phyloP scores from a whole-genome alignment of 768 basidiomycete genomes.

The Ramaria rubella region DNA sequence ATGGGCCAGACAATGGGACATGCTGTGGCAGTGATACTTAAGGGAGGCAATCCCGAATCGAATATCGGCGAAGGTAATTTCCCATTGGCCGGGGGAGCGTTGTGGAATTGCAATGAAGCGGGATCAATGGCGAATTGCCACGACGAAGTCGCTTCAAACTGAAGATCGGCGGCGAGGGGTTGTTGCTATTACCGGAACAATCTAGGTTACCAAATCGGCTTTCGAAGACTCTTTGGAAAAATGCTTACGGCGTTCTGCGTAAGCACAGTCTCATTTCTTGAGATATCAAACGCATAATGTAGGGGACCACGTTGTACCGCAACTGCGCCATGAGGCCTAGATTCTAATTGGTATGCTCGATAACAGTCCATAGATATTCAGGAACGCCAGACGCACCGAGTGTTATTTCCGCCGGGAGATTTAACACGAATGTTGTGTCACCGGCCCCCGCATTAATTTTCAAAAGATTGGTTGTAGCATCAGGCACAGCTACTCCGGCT shows the following conservation, averaged over 20 bases:
- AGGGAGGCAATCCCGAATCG: slow-evolving; percentile 41
- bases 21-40: slow-evolving; percentile 43
- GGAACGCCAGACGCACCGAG: slow-evolving; percentile 29
- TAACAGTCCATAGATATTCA: not conserved
- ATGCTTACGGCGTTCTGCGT: slow-evolving; percentile 29
- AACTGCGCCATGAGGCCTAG: slow-evolving; percentile 43
- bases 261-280: slow-evolving; percentile 31
- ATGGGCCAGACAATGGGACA: slow-evolving; percentile 42
- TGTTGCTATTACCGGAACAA: slow-evolving; percentile 20
- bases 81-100: slow-evolving; percentile 28
- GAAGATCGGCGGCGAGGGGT: slow-evolving; percentile 40
- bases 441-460: slow-evolving; percentile 35
- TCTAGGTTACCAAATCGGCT: not conserved
- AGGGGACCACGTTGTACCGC: slow-evolving; percentile 50
- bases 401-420: slow-evolving; percentile 42
- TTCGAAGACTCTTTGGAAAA: no score
- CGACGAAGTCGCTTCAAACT: slow-evolving; percentile 40
- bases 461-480: slow-evolving; percentile 36
- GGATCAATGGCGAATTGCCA: slow-evolving; percentile 56
- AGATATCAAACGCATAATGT: slow-evolving; percentile 49
- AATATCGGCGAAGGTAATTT: slow-evolving; percentile 41
- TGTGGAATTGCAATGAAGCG: slow-evolving; percentile 28
- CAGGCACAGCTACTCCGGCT: slow-evolving; percentile 32
- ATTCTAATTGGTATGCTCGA: slow-evolving; percentile 28
- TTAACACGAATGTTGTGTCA: slow-evolving; percentile 37